Conservation (phyloP, 2,329 filamentous ascomycete genomes). For the Fusarium sp. region DNA sequence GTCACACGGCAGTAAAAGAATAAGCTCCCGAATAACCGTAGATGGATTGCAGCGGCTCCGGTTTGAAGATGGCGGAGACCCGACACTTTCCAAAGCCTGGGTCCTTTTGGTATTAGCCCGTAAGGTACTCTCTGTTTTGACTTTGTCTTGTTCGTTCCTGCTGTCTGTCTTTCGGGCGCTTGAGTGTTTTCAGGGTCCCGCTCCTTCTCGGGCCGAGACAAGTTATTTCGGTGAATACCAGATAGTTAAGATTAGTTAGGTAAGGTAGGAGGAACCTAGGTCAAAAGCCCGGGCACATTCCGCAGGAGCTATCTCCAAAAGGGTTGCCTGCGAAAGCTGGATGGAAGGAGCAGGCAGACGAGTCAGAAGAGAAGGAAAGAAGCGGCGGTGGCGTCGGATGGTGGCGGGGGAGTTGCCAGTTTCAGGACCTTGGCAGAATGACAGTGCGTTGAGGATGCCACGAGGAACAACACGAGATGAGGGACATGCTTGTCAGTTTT, state of each 20-base stretch:
- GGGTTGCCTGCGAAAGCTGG: conserved; percentile 4
- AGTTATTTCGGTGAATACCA: conserved; percentile 25
- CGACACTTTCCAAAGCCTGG: conserved; percentile 25
- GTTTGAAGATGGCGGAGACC: conserved; percentile 26
- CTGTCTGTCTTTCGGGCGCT: conserved; percentile 8
- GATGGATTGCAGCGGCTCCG: conserved; percentile 16
- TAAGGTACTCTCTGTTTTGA: conserved; percentile 24
- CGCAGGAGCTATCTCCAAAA: conserved; percentile 20
- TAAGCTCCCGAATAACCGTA: conserved; percentile 25
- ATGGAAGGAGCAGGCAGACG: background rate
- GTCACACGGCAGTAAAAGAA: conserved; percentile 19
- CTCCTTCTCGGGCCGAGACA: conserved; percentile 42
- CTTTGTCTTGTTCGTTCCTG: conserved; percentile 11
- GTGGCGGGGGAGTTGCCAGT: conserved; percentile 32
- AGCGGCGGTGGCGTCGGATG: conserved; percentile 12
- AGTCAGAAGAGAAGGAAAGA: conserved; percentile 18
- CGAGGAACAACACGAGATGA: conserved; percentile 14
- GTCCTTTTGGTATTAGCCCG: conserved; percentile 30
- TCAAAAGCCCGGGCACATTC: conserved; percentile 12
- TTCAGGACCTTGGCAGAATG: conserved; percentile 22
- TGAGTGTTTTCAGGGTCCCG: conserved; percentile 31
- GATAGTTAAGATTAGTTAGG: conserved; percentile 13
- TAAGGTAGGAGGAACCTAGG: conserved; percentile 5
- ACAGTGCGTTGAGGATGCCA: conserved; percentile 16
- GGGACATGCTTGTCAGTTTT: conserved; percentile 11